phyloP scores from a whole-genome alignment of 768 basidiomycete species.

The Lenzites betulinus region DNA sequence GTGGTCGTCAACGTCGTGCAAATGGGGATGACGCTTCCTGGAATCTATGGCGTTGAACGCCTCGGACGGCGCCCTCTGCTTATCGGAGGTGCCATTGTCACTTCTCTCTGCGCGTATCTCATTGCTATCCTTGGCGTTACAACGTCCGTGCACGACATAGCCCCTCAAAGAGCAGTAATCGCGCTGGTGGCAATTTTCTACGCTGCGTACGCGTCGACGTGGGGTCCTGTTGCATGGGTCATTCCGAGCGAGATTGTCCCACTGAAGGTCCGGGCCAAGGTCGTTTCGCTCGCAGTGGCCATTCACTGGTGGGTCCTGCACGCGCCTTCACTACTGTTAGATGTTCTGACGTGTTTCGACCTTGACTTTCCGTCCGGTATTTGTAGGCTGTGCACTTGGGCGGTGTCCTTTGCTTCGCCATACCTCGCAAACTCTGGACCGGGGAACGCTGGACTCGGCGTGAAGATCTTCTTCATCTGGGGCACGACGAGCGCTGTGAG shows the following conservation, averaged over 20 bases:
- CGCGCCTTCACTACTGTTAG: neutral
- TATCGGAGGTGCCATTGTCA: constrained; percentile 75
- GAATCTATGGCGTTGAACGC: constrained; percentile 78
- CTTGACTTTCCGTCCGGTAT: neutral
- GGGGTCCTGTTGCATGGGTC: constrained; percentile 70
- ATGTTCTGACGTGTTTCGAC: too few relatives aligned
- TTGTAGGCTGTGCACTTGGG: constrained; percentile 38
- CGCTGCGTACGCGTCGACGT: constrained; percentile 49
- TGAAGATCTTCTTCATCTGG: constrained; percentile 46
- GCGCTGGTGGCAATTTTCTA: constrained; percentile 53
- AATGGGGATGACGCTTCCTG: constrained; percentile 73
- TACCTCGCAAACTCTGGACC: constrained; percentile 33
- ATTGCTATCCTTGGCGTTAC: constrained; percentile 65
- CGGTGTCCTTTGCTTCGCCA: constrained; percentile 39
- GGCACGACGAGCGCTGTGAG: constrained; percentile 34
- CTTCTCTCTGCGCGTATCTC: constrained; percentile 84
- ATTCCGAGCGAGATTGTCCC: constrained; percentile 80
- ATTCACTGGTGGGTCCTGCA: constrained; percentile 52
- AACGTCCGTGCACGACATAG: constrained; percentile 33
- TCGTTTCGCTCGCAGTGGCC: constrained; percentile 69
- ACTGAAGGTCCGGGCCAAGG: constrained; percentile 77
- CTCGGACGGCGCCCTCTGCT: constrained; percentile 81
- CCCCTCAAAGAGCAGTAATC: constrained; percentile 63
- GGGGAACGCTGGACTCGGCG: constrained; percentile 21
- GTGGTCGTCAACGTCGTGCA: constrained; percentile 76